phyloP scores from a whole-genome alignment of 768 basidiomycete species.

The Boletellus ananiceps region DNA sequence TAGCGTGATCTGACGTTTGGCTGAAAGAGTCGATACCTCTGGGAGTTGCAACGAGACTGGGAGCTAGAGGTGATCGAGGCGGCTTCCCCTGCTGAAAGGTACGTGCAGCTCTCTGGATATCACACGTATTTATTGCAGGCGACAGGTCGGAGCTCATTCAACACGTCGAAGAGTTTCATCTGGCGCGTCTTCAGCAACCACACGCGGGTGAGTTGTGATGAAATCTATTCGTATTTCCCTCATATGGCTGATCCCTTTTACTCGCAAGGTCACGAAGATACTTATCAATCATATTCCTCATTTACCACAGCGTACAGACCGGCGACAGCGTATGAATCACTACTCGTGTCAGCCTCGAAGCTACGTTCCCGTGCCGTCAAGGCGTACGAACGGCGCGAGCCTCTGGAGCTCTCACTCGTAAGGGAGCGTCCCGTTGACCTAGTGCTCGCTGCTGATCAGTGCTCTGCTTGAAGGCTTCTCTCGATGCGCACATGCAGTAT shows the following conservation, averaged over 20 bases:
- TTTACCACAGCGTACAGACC: constrained; percentile 81
- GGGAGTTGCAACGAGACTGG: constrained; percentile 73
- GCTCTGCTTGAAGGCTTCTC: constrained; percentile 32
- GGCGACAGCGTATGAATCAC: constrained; percentile 68
- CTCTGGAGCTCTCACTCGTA: constrained; percentile 58
- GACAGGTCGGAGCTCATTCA: constrained; percentile 42
- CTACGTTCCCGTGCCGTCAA: constrained; percentile 56
- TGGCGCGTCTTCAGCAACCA: constrained; percentile 68
- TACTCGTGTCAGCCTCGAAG: constrained; percentile 77
- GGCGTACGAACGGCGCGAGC: constrained; percentile 60
- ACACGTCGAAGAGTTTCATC: constrained; percentile 52
- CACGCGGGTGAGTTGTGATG: constrained; percentile 56
- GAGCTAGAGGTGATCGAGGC: constrained; percentile 59
- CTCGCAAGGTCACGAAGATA: constrained; percentile 68
- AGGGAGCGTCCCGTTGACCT: constrained; percentile 11
- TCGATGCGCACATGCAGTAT: constrained; percentile 61
- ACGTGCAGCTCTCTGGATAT: constrained; percentile 1
- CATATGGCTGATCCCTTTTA: neutral
- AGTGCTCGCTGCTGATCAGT: constrained; percentile 9
- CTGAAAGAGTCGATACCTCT: constrained; percentile 62
- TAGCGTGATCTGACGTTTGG: constrained; percentile 12
- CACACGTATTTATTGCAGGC: neutral
- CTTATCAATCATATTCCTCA: constrained; percentile 79
- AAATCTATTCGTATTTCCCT: neutral
- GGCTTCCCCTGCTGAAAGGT: constrained; percentile 46